Evolutionary conservation across 2,329 filamentous ascomycete genomes (phyloP), one percentile per base, ranked within the genome.

Genomic region (Xylaria hypoxylon): DNA sequence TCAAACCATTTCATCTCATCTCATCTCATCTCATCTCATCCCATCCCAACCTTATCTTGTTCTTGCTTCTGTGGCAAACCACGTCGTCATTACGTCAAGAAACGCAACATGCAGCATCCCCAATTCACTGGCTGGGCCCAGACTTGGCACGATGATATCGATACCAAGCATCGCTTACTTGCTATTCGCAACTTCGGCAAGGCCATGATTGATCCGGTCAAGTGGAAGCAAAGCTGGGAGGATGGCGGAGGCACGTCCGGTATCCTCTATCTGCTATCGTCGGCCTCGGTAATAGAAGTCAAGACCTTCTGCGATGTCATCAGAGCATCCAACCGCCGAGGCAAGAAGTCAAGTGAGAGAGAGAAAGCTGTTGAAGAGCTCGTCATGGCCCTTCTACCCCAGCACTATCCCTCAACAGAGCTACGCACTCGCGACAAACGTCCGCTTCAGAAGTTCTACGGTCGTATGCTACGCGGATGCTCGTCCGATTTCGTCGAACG

Each of bases 391-490:
- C 63, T 68, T 47, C 35, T 68, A 11, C 63, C 66, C 24, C 53
- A 68, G 55, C 66, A 68, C 50, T 68, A 66, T n/a, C 66, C 50
- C 42, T 63, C 63, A 2, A 63, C 59, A 4, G 15, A 45, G 26
- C 50, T 68, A 28, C 50, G 59, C 28, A 66, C 66, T 35, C 40
- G 1, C 3, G 66, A 68, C 38, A 56, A 58, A 50, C 63, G 66
- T 26, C 63, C 67, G 13, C 56, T 68, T 15, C 59, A 68, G 38
- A 68, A 67, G 19, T 45, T 50, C 31, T 68, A 67, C 44, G 19
- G 63, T 17, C 56, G 40, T 47, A 66, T 68, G 64, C 56, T 68
- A 5, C 44, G 59, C 8, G 67, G 59, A 53, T 68, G 67, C 52
- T 68, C 64, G 22, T 67, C 64, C 33, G 7, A n/a, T 13, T 68